A percentile compares a stretch with the other conserved stretches of the same genome.
Evolutionary conservation across 2,329 filamentous ascomycete species (phyloP).

Genomic region (Pseudomassariella vexata): DNA sequence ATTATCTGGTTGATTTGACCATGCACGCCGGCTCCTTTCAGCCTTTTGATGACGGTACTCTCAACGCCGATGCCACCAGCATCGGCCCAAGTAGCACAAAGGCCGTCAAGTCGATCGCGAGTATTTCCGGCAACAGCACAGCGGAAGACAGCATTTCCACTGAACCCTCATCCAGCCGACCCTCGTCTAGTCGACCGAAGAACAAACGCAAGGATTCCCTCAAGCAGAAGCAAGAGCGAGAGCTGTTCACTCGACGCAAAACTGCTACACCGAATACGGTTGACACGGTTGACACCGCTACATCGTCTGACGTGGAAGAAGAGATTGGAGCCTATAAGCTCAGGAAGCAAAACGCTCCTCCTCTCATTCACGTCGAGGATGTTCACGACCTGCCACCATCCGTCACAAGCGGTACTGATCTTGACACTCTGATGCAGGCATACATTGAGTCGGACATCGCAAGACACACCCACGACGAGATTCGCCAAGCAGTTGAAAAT

Average conservation of each 20-base stretch:
- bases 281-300: constrained; percentile 50
- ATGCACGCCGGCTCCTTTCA: constrained; percentile 79
- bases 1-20: constrained; percentile 93
- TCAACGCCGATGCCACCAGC: constrained; percentile 51
- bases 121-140: constrained; percentile 69
- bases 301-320: constrained; percentile 51
- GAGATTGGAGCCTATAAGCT: constrained; percentile 46
- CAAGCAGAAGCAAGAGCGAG: constrained; percentile 78
- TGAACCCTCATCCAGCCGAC: constrained; percentile 55
- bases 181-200: constrained; percentile 59
- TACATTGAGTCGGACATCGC: constrained; percentile 78
- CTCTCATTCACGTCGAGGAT: constrained; percentile 63
- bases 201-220: constrained; percentile 73
- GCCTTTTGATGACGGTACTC: constrained; percentile 40
- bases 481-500: constrained; percentile 58
- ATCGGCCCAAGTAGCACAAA: constrained; percentile 81
- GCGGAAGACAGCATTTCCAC: constrained; percentile 57
- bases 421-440: constrained; percentile 73
- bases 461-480: constrained; percentile 68
- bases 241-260: constrained; percentile 82
- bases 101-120: constrained; percentile 86
- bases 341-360: constrained; percentile 42
- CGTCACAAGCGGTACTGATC: constrained; percentile 63
- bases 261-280: too few relatives aligned
- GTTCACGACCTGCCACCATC: constrained; percentile 55